Conservation (phyloP, 352 stramenopile genomes). For the Peronosclerospora sorghi region DNA sequence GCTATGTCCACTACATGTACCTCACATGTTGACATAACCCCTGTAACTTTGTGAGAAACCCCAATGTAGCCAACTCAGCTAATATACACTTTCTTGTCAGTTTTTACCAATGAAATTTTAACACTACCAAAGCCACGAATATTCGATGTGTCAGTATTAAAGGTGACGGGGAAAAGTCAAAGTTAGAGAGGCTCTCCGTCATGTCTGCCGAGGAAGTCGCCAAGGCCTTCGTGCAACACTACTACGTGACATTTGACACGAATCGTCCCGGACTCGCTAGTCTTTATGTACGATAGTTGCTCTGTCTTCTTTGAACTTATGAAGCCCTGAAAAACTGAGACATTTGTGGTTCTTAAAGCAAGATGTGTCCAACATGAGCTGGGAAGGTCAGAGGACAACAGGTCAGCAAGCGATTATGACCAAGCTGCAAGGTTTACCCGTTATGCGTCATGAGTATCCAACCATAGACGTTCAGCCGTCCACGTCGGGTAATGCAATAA, state of each 20-base stretch:
- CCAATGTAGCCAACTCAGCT: too few relatives aligned
- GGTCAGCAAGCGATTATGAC: conserved; percentile 81
- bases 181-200: conserved; percentile 4
- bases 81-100: neutral
- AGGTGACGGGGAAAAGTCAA: too few relatives aligned
- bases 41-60: too few relatives aligned
- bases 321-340: too few relatives aligned
- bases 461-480: conserved; percentile 91
- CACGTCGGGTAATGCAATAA: conserved; percentile 81
- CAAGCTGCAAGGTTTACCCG: conserved; percentile 74
- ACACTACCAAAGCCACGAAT: conserved; percentile 6
- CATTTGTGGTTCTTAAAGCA: conserved; percentile 29
- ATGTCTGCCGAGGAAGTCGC: conserved; percentile 82
- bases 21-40: too few relatives aligned
- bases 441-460: conserved; percentile 72
- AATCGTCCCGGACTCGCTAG: conserved; percentile 61
- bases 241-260: conserved; percentile 80
- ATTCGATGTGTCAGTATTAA: neutral
- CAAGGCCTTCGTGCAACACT: conserved; percentile 81
- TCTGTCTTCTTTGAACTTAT: conserved; percentile 3
- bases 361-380: conserved; percentile 68
- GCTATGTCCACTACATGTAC: neutral
- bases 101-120: conserved; percentile 18
- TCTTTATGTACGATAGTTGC: conserved; percentile 81
- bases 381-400: conserved; percentile 55